Percentiles rank a stretch among this genome's conserved stretches.
These are phyloP conservation scores for Colletotrichum trifolii DNA, from an alignment of 2,329 filamentous ascomycete species.

Conservation along the genomic window DNA sequence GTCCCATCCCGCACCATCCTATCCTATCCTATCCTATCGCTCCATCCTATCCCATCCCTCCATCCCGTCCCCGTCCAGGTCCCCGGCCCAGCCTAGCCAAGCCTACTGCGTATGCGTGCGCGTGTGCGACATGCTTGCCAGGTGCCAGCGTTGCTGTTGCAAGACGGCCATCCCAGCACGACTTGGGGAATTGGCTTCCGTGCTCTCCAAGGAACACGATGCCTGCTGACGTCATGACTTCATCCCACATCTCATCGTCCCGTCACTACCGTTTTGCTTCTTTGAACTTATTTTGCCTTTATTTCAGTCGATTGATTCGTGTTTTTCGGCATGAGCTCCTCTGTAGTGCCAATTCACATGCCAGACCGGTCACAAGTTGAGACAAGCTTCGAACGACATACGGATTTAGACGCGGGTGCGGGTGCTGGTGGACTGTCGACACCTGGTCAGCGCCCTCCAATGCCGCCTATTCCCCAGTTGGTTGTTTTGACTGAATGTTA, in stretches of 20 bases:
- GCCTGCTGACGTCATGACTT: conserved; percentile 27
- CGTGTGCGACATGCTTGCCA: no score
- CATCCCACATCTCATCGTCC: conserved; percentile 36
- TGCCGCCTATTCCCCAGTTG: conserved; percentile 12
- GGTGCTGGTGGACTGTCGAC: neutral
- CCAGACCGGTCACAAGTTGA: conserved; percentile 7
- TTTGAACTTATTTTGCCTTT: neutral
- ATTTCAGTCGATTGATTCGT: conserved; percentile 13
- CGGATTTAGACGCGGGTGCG: conserved; percentile 10
- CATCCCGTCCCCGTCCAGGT: no score
- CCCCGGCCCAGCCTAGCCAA: no score
- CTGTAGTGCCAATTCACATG: conserved; percentile 30
- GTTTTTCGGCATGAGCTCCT: conserved; percentile 20
- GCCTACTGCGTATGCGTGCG: no score
- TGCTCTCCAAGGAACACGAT: conserved; percentile 31
- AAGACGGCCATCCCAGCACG: no score
- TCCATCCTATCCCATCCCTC: no score
- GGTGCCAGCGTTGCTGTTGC: no score
- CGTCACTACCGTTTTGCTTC: conserved; percentile 43
- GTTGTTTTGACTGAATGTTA: conserved; percentile 4
- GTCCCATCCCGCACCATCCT: no score
- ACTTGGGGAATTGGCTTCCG: conserved; percentile 23
- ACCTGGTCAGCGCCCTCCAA: no score
- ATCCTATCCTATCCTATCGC: no score
- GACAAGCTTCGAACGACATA: conserved; percentile 16